Evolutionary conservation across 2,329 filamentous ascomycete species (phyloP).

Genomic region (Penicillium griseofulvum): DNA sequence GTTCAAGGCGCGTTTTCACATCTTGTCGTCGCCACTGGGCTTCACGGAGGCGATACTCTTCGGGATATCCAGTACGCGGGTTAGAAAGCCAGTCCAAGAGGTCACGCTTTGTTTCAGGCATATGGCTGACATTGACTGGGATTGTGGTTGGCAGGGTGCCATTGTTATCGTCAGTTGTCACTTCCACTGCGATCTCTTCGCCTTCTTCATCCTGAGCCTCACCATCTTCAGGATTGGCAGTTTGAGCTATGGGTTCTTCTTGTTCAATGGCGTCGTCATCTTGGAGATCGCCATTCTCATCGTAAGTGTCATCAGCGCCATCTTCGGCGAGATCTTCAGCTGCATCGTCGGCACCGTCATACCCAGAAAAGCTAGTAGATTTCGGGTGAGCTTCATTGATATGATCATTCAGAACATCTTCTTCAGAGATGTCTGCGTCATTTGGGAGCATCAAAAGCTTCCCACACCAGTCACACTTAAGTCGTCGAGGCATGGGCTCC

Average conservation of each 20-base stretch:
- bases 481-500: constrained; percentile 23
- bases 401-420: constrained; percentile 34
- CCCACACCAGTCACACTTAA: constrained; percentile 40
- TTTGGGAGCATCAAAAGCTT: constrained; percentile 31
- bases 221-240: constrained; percentile 6
- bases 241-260: constrained; percentile 10
- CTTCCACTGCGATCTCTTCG: constrained; percentile 19
- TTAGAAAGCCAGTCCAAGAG: constrained; percentile 21
- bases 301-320: constrained; percentile 14
- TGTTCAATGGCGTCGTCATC: constrained; percentile 18
- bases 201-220: constrained; percentile 15
- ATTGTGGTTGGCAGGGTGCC: background rate
- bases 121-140: background rate
- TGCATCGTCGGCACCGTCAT: constrained; percentile 19
- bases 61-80: constrained; percentile 16
- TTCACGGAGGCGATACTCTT: constrained; percentile 17
- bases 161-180: background rate
- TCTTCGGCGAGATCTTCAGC: constrained; percentile 17
- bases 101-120: constrained; percentile 7
- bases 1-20: constrained; percentile 32
- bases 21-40: constrained; percentile 19
- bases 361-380: constrained; percentile 23
- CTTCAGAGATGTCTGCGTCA: constrained; percentile 24
- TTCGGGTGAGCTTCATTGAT: constrained; percentile 35
- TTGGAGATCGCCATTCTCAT: constrained; percentile 18